A percentile compares a stretch with the other conserved stretches of the same genome.
Conservation (phyloP, 805 yeast species). For the Yamadazyma kitorensis region DNA sequence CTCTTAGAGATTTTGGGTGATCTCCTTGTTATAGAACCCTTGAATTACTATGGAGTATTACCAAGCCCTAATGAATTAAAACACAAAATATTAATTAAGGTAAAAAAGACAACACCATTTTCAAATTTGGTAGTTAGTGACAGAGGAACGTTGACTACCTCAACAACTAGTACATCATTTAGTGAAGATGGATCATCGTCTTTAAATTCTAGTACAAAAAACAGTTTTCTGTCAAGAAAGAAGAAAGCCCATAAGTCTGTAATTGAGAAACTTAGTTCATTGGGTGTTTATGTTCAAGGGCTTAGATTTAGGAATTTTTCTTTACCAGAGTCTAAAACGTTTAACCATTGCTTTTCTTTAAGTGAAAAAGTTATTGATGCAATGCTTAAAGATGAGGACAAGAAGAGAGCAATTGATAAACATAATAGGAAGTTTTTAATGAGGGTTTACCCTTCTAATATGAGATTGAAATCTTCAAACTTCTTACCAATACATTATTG, state of each 20-base stretch:
- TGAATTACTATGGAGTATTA: conserved; percentile 31
- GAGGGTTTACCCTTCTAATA: conserved; percentile 85
- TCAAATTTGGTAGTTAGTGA: conserved; percentile 15
- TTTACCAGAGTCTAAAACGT: conserved; percentile 77
- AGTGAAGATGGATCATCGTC: conserved; percentile 34
- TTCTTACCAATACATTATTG: conserved; percentile 79
- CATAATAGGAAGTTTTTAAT: conserved; percentile 75
- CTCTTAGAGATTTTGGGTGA: conserved; percentile 61
- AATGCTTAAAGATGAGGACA: conserved; percentile 61
- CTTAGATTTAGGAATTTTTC: conserved; percentile 78
- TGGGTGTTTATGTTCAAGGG: conserved; percentile 77
- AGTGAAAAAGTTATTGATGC: conserved; percentile 67
- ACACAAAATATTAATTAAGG: conserved; percentile 73
- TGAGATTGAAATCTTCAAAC: conserved; percentile 74
- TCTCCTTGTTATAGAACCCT: conserved; percentile 44
- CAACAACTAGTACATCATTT: conserved; percentile 33
- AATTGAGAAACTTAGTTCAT: conserved; percentile 45
- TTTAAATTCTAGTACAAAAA: conserved; percentile 1
- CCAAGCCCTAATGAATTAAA: conserved; percentile 77
- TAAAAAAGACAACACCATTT: conserved; percentile 50
- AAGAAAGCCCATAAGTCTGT: conserved; percentile 21
- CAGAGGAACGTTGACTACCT: conserved; percentile 16
- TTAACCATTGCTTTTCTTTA: conserved; percentile 82
- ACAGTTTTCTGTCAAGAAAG: conserved; percentile 20
- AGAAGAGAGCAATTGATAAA: conserved; percentile 55